Base-by-base conservation (phyloP, 352 stramenopile species). In the Phytophthora meadii region DNA sequence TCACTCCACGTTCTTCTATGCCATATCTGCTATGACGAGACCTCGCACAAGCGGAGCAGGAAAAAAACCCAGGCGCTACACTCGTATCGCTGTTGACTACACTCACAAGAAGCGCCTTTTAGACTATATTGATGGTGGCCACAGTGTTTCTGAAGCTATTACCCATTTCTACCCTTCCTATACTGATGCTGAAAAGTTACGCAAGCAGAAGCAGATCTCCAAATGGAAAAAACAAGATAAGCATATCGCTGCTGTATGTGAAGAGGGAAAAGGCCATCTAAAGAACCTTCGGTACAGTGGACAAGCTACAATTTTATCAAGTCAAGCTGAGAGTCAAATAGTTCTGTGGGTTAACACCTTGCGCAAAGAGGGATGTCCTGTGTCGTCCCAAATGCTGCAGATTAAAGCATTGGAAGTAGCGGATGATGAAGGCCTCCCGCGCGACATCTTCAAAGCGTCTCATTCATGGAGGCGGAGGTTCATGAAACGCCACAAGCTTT, bases 11-110 rank as follows among this genome's bases (percentile, higher is more conserved):
- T 44, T 46, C 19, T 19, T 19, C 19, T 19, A 19, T 19, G 6
- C 12, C 4, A 11, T 50, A 55, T 42, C 2, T 12, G 22, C 56
- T 4, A 57, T 57, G 25, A 36, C 9, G 19, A 50, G 36, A 17
- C 25, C 46, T 51, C 46, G 37, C 36, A 64, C 49, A 28, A 54
- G 19, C 42, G 6, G n/a, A n/a, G n/a, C n/a, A n/a, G n/a, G n/a
- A n/a, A n/a, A n/a, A n/a, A n/a, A n/a, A n/a, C n/a, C n/a, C n/a
- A n/a, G 48, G 58, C 36, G 22, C 19, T 66, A 48, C n/a, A 17
- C 5, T 22, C 28, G 48, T 7, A 66, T 66, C 32, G 39, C 58
- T 4, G 49, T 66, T 9, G 49, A 66, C 30, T 59, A 66, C n/a
- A 60, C 14, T 5, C 48, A 60, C 30, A 60, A 54, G 28, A 24